Conservation (phyloP, 1,284 basidiomycete species). For the Tilletia walkeri region DNA sequence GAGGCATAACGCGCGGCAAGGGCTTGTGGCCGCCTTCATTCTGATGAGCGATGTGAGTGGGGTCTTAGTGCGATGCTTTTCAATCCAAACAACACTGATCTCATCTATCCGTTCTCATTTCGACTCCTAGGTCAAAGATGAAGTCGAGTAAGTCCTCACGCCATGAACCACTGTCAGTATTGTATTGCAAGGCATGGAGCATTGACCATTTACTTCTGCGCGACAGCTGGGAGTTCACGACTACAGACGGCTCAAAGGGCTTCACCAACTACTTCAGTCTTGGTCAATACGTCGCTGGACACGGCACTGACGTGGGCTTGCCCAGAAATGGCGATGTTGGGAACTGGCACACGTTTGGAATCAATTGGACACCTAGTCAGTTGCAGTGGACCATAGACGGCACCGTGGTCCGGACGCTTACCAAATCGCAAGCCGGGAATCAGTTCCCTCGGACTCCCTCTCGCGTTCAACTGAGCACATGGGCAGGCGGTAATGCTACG, state of each 20-base stretch:
- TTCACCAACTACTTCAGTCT: slow-evolving; percentile 42
- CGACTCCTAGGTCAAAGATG: slow-evolving; percentile 29
- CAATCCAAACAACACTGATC: too few species aligned
- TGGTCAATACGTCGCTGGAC: slow-evolving; percentile 20
- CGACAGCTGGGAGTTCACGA: slow-evolving; percentile 37
- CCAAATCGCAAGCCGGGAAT: slow-evolving; percentile 24
- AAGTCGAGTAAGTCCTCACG: slow-evolving; percentile 27
- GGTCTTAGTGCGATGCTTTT: background rate
- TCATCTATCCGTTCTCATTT: background rate
- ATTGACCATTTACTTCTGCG: background rate
- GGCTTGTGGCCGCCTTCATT: slow-evolving; percentile 47
- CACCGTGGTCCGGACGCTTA: slow-evolving; percentile 34
- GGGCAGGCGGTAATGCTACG: slow-evolving; percentile 39
- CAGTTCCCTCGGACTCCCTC: slow-evolving; percentile 46
- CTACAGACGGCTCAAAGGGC: slow-evolving; percentile 22
- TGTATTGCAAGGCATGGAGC: too few species aligned
- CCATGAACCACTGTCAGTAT: too few species aligned
- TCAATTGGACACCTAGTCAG: slow-evolving; percentile 42
- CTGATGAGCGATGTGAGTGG: slow-evolving; percentile 32
- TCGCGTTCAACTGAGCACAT: slow-evolving; percentile 41
- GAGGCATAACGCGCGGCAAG: slow-evolving; percentile 38
- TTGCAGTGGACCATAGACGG: slow-evolving; percentile 47
- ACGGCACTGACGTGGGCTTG: slow-evolving; percentile 19
- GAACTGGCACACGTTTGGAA: slow-evolving; percentile 43
- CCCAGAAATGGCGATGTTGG: slow-evolving; percentile 26